Base-by-base conservation (phyloP, 805 yeast genomes). In the Ascoidea tarda region DNA sequence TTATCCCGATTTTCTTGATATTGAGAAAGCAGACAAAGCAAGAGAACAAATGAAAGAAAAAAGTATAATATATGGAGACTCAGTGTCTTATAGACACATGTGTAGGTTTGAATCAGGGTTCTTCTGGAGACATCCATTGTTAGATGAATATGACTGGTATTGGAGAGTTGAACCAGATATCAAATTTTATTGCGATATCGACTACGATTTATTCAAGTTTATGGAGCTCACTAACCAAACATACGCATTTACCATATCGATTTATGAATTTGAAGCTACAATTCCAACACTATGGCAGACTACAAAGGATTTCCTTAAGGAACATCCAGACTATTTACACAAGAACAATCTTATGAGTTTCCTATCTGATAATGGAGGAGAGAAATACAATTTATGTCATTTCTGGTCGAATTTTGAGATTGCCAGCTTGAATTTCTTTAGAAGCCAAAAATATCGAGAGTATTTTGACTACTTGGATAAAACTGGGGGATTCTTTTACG, bases 81-180 rank as follows among this genome's bases (percentile, higher is more conserved):
- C 82, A 12, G 81, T 77, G 57, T 74, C 89, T 16, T 87, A 87
- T 69, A 79, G 95, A 63, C 90, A 85, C 68, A 86, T 88, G 95
- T 87, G 95, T 67, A 77, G 96, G 59, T 88, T 77, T 67, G 89
- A 84, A 66, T 78, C 89, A 16, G 95, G 95, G 0, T 83, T 82
- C 65, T 87, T 87, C 71, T 87, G 81, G 77, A 74, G 82, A 64
- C 87, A 85, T 63, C 77, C 76, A 51, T 67, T 80, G 50, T 62
- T 87, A 66, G 69, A 73, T 55, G 77, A 80, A 32, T 88, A 82
- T 74, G 86, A 82, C 62, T 88, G 83, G 76, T 87, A 86, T 73
- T 88, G 96, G 96, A 81, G 96, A 67, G 91, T 88, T 46, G 96
- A 88, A 69, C 96, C 96, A n/a, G 82, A 77, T 59, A 79, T 82